Percentiles rank a stretch among this genome's conserved stretches.
Evolutionary conservation across 768 basidiomycete genomes (phyloP).

Genomic region (Sporobolomyces pararoseus): DNA sequence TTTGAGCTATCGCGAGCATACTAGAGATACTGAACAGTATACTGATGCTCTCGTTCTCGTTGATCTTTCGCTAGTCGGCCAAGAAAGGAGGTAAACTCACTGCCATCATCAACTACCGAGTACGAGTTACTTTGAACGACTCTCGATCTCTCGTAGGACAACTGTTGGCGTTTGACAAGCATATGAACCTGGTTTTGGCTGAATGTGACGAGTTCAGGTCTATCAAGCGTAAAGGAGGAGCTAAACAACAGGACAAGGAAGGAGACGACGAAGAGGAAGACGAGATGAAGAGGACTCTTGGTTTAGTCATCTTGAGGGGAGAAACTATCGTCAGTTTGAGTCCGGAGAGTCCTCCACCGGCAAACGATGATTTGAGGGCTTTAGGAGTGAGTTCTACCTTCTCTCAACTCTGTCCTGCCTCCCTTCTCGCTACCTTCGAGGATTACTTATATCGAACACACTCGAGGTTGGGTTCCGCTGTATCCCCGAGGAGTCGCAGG

Average conservation of each 20-base stretch:
- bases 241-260: slow-evolving; percentile 58
- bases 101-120: slow-evolving; percentile 91
- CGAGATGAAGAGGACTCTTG: slow-evolving; percentile 92
- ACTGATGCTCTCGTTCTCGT: background rate
- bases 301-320: slow-evolving; percentile 93
- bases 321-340: slow-evolving; percentile 92
- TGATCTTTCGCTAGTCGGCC: background rate
- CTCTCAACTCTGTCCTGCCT: background rate
- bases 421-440: too few species aligned
- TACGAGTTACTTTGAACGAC: slow-evolving; percentile 96
- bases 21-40: background rate
- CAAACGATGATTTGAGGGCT: slow-evolving; percentile 23
- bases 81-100: slow-evolving; percentile 76
- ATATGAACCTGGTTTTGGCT: slow-evolving; percentile 98
- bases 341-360: slow-evolving; percentile 53
- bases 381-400: slow-evolving; percentile 12
- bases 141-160: slow-evolving; percentile 92
- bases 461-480: too few species aligned
- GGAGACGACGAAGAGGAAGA: slow-evolving; percentile 53
- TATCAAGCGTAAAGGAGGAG: slow-evolving; percentile 76
- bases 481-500: too few species aligned
- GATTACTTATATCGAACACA: too few species aligned
- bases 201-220: slow-evolving; percentile 97
- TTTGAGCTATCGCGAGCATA: background rate
- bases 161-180: slow-evolving; percentile 98